These are phyloP conservation scores for Lactarius indigo DNA, from an alignment of 768 basidiomycete genomes.

Conservation along the genomic window DNA sequence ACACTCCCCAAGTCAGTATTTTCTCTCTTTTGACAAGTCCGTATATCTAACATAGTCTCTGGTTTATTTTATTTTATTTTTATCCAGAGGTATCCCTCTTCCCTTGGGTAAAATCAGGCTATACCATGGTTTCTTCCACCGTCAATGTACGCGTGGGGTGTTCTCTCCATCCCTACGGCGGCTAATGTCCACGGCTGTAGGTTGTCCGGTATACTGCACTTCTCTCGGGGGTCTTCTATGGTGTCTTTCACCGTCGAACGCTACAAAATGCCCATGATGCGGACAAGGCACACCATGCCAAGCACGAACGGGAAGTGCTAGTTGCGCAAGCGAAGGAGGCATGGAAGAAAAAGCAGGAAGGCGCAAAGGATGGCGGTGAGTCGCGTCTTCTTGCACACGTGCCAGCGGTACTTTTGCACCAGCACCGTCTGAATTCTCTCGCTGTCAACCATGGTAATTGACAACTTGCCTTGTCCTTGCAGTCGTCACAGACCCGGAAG, in stretches of 20 bases:
- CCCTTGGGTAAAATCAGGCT: constrained; percentile 23
- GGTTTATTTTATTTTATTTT: background rate
- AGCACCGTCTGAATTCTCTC: background rate
- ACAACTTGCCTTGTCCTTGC: constrained; percentile 20
- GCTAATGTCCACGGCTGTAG: constrained; percentile 32
- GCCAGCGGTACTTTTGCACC: background rate
- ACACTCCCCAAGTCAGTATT: constrained; percentile 11
- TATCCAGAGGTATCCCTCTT: constrained; percentile 8
- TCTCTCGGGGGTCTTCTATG: constrained; percentile 82
- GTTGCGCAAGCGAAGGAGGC: constrained; percentile 87
- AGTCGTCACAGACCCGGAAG: constrained; percentile 93
- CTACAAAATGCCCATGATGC: constrained; percentile 78
- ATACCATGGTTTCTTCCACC: constrained; percentile 23
- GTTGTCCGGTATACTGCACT: constrained; percentile 95
- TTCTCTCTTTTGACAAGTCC: background rate
- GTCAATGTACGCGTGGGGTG: constrained; percentile 19
- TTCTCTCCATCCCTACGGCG: background rate
- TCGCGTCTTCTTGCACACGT: constrained; percentile 23
- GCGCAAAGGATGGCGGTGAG: constrained; percentile 55
- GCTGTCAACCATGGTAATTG: background rate
- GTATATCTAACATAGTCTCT: background rate
- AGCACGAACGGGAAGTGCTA: constrained; percentile 70
- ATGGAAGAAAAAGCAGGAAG: constrained; percentile 76
- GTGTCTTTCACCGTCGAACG: constrained; percentile 88
- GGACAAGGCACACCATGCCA: constrained; percentile 68